Percentiles rank a stretch among this genome's conserved stretches.
Evolutionary conservation across 768 basidiomycete genomes (phyloP).

Genomic region (Amanita brunnescens): DNA sequence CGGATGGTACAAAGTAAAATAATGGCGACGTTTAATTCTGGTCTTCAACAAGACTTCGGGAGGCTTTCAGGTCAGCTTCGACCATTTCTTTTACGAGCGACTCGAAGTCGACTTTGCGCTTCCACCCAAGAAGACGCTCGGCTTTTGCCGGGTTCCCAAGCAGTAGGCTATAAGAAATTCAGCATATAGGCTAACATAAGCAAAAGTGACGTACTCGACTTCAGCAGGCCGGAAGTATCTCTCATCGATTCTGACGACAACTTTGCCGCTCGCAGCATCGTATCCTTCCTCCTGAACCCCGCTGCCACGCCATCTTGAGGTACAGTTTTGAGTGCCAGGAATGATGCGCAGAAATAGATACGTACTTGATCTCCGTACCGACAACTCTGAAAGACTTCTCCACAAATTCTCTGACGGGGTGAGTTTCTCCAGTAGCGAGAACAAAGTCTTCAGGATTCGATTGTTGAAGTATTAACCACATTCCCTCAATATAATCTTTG

Average conservation of each 20-base stretch:
- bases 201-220: constrained; percentile 64
- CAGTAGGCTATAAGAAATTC: constrained; percentile 47
- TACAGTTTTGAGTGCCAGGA: neutral
- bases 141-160: constrained; percentile 88
- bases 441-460: constrained; percentile 79
- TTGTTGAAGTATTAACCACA: constrained; percentile 97
- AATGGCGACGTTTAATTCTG: constrained; percentile 47
- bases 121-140: constrained; percentile 84
- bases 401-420: constrained; percentile 89
- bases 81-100: constrained; percentile 91
- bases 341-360: constrained; percentile 4
- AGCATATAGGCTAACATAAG: neutral
- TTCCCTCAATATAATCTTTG: constrained; percentile 90
- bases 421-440: constrained; percentile 93
- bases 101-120: constrained; percentile 76
- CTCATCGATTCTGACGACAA: constrained; percentile 78
- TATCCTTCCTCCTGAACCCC: constrained; percentile 75
- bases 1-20: neutral
- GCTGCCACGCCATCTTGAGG: constrained; percentile 61
- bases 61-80: constrained; percentile 65
- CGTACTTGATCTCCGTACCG: constrained; percentile 58
- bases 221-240: constrained; percentile 92
- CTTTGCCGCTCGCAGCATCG: constrained; percentile 57
- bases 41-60: constrained; percentile 69
- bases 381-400: constrained; percentile 74